Conservation (phyloP, 208 protist species). For the Wallacemonas rigidus region DNA sequence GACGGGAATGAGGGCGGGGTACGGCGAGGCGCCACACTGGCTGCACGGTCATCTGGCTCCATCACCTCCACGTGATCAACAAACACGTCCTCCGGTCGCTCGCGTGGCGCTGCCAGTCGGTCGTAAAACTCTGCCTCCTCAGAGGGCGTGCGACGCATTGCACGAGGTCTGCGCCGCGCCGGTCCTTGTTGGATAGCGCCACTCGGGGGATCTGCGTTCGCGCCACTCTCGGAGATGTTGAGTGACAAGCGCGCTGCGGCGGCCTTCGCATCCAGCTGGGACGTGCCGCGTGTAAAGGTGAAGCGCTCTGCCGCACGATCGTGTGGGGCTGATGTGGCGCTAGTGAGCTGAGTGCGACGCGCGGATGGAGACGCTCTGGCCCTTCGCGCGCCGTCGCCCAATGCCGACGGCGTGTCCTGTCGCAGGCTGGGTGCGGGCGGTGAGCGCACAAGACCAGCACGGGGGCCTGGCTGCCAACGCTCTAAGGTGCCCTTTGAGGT, state of each 20-base stretch:
- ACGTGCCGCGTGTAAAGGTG: slow-evolving; percentile 2
- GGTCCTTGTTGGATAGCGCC: slow-evolving; percentile 8
- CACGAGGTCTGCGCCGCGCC: slow-evolving; percentile 20
- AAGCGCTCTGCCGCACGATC: neutral
- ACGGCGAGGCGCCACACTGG: neutral
- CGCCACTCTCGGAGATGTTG: neutral
- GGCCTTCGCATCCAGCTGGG: slow-evolving; percentile 27
- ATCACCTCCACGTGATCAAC: slow-evolving; percentile 6
- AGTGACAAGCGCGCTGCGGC: slow-evolving; percentile 22
- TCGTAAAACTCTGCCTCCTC: slow-evolving; percentile 44
- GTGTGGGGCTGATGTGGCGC: neutral
- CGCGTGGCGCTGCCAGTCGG: slow-evolving; percentile 42
- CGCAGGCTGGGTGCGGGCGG: no score
- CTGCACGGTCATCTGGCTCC: neutral
- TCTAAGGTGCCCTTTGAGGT: slow-evolving; percentile 50
- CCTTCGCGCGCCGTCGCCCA: no score
- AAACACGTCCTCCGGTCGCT: slow-evolving; percentile 20
- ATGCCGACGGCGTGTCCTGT: no score
- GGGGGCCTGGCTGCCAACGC: slow-evolving; percentile 18
- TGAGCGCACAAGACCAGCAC: neutral
- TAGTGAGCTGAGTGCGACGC: neutral
- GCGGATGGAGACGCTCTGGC: neutral
- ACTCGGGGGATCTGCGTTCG: no score
- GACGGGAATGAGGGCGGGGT: no score
- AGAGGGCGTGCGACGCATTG: slow-evolving; percentile 21